phyloP scores from a whole-genome alignment of 2,329 filamentous ascomycete species.

The Plectosphaerella plurivora region DNA sequence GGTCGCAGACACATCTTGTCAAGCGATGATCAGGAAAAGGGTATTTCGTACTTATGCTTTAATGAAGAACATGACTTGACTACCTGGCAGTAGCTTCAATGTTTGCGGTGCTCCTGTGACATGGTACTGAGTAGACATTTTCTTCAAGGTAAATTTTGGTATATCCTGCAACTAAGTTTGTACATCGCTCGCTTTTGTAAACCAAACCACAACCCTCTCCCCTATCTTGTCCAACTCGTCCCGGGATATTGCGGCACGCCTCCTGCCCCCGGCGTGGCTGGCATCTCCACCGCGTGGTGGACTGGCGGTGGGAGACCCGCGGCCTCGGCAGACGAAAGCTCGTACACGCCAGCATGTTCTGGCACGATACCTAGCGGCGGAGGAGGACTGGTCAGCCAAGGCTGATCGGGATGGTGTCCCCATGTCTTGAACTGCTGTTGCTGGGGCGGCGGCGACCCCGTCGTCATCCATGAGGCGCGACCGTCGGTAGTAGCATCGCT shows the following conservation, averaged over 20 bases:
- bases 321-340: constrained; percentile 10
- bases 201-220: not conserved
- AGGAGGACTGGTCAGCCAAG: not conserved
- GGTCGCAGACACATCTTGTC: constrained; percentile 30
- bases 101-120: no score
- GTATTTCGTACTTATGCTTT: no score
- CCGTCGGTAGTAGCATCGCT: constrained; percentile 2
- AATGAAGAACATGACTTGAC: no score
- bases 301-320: constrained; percentile 1
- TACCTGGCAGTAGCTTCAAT: no score
- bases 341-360: constrained; percentile 7
- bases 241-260: not conserved
- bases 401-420: constrained; percentile 1
- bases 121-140: not conserved
- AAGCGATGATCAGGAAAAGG: constrained; percentile 17
- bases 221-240: not conserved
- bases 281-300: constrained; percentile 10
- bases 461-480: constrained; percentile 5
- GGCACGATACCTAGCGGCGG: not conserved
- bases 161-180: no score
- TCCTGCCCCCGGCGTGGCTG: not conserved
- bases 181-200: not conserved
- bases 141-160: not conserved
- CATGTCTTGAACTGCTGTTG: not conserved
- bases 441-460: not conserved